Conservation (phyloP, 306 rosid species). For the Acacia confusa region DNA sequence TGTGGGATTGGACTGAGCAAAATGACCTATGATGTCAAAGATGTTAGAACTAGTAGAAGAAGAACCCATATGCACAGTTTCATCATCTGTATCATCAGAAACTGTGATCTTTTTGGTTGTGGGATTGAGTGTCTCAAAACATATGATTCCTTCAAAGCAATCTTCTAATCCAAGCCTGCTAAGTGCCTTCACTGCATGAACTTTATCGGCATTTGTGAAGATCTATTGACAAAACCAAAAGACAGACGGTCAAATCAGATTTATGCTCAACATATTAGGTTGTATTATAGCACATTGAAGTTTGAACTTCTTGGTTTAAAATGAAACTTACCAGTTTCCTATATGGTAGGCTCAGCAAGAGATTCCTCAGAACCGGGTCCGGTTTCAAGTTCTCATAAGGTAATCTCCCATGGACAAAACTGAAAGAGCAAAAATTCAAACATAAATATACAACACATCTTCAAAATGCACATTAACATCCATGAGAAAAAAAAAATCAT, state of each 20-base stretch:
- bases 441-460: constrained; percentile 16
- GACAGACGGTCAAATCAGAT: constrained; percentile 14
- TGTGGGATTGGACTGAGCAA: constrained; percentile 54
- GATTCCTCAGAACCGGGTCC: constrained; percentile 75
- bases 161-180: constrained; percentile 86
- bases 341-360: constrained; percentile 72
- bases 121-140: constrained; percentile 96
- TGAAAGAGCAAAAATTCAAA: constrained; percentile 25
- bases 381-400: constrained; percentile 90
- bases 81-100: constrained; percentile 90
- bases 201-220: constrained; percentile 90
- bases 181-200: constrained; percentile 75
- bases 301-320: not conserved
- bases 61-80: constrained; percentile 66
- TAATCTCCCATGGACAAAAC: constrained; percentile 94
- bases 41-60: constrained; percentile 35
- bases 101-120: constrained; percentile 47
- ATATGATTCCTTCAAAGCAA: constrained; percentile 88
- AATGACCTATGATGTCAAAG: constrained; percentile 79
- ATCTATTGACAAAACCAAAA: constrained; percentile 46
- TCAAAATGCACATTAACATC: constrained; percentile 11
- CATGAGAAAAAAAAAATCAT: constrained; percentile 8
- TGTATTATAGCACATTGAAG: not conserved
- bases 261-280: constrained; percentile 9
- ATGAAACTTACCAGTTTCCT: constrained; percentile 71